Evolutionary conservation across 495 filamentous ascomycete genomes (phyloP).

Genomic region (Annulohypoxylon nitens): DNA sequence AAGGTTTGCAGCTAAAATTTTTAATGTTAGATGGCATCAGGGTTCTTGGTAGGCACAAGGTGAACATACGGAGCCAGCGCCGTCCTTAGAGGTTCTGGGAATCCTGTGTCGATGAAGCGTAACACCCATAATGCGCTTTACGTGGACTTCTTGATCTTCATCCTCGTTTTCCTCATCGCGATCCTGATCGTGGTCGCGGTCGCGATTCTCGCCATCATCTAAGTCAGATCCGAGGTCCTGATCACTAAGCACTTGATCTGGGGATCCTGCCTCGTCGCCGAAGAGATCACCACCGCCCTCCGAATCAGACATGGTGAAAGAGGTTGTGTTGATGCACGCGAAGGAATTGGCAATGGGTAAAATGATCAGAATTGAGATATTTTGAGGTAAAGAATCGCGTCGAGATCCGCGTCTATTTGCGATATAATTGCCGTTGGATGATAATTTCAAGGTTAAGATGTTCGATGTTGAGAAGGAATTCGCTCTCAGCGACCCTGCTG

Average conservation of each 20-base stretch:
- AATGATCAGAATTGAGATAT: background rate
- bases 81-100: slow-evolving; percentile 76
- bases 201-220: slow-evolving; percentile 54
- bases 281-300: slow-evolving; percentile 76
- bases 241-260: slow-evolving; percentile 66
- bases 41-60: background rate
- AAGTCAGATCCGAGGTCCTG: slow-evolving; percentile 86
- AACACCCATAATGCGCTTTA: slow-evolving; percentile 68
- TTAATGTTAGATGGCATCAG: slow-evolving; percentile 22
- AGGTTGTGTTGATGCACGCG: background rate
- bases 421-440: background rate
- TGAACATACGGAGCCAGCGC: slow-evolving; percentile 69
- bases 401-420: slow-evolving; percentile 14
- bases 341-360: background rate
- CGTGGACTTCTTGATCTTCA: slow-evolving; percentile 64
- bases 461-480: slow-evolving; percentile 9
- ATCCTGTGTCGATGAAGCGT: slow-evolving; percentile 73
- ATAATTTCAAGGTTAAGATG: background rate
- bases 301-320: slow-evolving; percentile 61
- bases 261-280: slow-evolving; percentile 60
- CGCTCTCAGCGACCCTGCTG: background rate
- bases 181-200: slow-evolving; percentile 41
- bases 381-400: slow-evolving; percentile 19
- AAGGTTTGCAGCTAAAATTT: slow-evolving; percentile 76
- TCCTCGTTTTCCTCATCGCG: slow-evolving; percentile 54